Evolutionary conservation across 345 rosid species (phyloP), one percentile per base, ranked within the genome.

Genomic region (Arabis hirsuta): DNA sequence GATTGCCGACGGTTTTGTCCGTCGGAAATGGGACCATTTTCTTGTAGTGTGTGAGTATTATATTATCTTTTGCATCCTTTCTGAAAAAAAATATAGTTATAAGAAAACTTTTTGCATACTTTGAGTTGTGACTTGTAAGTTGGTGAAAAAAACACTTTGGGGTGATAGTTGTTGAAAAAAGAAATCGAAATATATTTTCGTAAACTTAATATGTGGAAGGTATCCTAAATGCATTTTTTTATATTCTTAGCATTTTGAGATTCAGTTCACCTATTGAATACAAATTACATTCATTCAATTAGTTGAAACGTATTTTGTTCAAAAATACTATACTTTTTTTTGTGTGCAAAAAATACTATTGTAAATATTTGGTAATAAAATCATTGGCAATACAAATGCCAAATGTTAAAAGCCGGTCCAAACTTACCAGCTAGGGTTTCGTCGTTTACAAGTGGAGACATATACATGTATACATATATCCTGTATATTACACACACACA

Each of bases 331-430:
- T 27, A 27, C n/a, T 67, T 53, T 8, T 4, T 55, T 24, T 54
- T 41, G 22, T 12, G 16, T 54, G 4, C 0, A 22, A 19, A 5
- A 14, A 3, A 31, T 31, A 31, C 10, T n/a, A 38, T 38, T 38
- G 46, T 11, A 43, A 20, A 5, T 59, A 47, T 57, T 57, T 47
- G 39, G 65, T 69, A 22, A 34, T 4, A 27, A 59, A 58, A 70
- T 6, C 22, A 71, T 29, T 42, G 22, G 70, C 20, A 72, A 43
- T 27, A 27, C 62, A 24, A 52, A 71, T 43, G 41, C 65, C 43
- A 64, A 64, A 55, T 64, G 65, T 42, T 59, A 42, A 73, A 55
- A 39, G 20, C 9, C 19, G 14, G 73, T 74, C 78, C 69, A 74
- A 45, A 67, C 20, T 36, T 11, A 60, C 36, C 69, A 74, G 55